Conservation (phyloP, 306 rosid species). For the Cyclanthera cordifolia region DNA sequence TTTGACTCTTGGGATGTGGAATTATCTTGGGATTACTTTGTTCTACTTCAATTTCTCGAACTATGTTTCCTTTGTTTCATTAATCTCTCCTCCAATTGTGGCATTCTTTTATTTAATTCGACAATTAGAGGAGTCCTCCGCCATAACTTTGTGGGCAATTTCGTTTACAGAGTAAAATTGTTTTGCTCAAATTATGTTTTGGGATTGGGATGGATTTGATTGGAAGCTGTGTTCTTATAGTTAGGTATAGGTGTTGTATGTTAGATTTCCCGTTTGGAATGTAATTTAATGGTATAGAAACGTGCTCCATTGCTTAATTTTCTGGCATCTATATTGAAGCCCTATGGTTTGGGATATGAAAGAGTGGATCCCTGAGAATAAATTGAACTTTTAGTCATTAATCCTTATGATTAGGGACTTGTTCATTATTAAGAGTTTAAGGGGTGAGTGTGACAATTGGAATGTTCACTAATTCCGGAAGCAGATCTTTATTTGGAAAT, state of each 20-base stretch:
- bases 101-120: background rate
- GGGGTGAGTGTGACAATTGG: background rate
- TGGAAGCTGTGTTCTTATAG: slow-evolving; percentile 2
- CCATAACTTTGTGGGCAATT: background rate
- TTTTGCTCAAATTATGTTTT: background rate
- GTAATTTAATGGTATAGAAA: background rate
- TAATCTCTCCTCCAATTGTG: background rate
- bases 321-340: background rate
- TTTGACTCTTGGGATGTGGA: slow-evolving; percentile 12
- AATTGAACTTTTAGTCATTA: background rate
- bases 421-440: background rate
- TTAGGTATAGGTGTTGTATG: background rate
- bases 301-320: background rate
- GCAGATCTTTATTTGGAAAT: background rate
- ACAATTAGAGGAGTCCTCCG: background rate
- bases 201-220: background rate
- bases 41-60: background rate
- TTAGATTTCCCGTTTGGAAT: background rate
- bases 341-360: background rate
- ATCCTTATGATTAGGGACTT: background rate
- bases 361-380: background rate
- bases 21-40: background rate
- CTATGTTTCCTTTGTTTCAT: background rate
- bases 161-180: background rate
- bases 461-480: background rate